Percentiles rank a stretch among this genome's conserved stretches.
Evolutionary conservation across 768 basidiomycete genomes (phyloP).

Genomic region (Suillus tomentosus): DNA sequence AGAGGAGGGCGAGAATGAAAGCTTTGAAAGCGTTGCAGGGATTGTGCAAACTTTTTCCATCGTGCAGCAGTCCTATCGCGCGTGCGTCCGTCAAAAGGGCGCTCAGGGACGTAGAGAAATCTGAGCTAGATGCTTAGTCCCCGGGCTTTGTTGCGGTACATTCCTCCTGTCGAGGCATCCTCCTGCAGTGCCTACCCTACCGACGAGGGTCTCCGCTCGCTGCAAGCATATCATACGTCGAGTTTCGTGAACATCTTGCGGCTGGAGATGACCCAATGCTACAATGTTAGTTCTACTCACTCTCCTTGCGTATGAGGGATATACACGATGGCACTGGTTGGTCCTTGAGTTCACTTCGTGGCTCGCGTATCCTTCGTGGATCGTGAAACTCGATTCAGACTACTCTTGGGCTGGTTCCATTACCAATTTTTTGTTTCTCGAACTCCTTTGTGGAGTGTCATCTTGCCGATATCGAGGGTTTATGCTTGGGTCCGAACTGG

Average conservation of each 20-base stretch:
- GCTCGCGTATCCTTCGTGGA: slow-evolving; percentile 14
- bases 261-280: background rate
- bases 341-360: slow-evolving; percentile 20
- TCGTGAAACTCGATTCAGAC: slow-evolving; percentile 21
- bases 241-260: background rate
- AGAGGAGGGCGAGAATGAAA: slow-evolving; percentile 33
- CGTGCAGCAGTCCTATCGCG: slow-evolving; percentile 13
- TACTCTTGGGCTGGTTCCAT: slow-evolving; percentile 17
- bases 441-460: slow-evolving; percentile 13
- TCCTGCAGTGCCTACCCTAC: background rate
- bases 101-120: background rate
- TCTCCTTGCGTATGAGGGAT: slow-evolving; percentile 11
- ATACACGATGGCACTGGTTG: background rate
- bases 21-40: slow-evolving; percentile 60
- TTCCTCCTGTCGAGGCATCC: background rate
- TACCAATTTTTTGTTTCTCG: slow-evolving; percentile 11
- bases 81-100: background rate
- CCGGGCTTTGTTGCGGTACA: background rate
- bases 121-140: background rate
- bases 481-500: background rate
- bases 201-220: too few relatives aligned
- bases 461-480: slow-evolving; percentile 7
- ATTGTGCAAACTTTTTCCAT: slow-evolving; percentile 38
- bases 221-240: background rate
- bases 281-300: background rate